A percentile compares a stretch with the other conserved stretches of the same genome.
phyloP scores from a whole-genome alignment of 2,329 filamentous ascomycete genomes.

The Colletotrichum gloeosporioides region DNA sequence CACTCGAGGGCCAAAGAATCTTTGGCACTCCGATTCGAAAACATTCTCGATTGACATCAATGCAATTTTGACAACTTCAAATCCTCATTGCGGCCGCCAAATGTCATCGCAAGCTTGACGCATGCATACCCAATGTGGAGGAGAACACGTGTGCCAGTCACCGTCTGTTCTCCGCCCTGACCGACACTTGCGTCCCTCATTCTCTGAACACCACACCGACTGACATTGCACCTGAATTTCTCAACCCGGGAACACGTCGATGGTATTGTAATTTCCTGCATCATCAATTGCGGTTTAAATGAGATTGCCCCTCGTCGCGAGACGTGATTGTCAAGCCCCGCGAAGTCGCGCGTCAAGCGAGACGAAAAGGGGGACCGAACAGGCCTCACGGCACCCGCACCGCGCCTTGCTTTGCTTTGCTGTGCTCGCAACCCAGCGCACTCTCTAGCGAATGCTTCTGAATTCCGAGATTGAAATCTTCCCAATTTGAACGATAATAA shows the following conservation, averaged over 20 bases:
- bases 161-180: not conserved
- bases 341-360: not conserved
- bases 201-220: not conserved
- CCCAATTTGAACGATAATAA: accelerated
- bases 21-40: not conserved
- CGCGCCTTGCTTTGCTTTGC: not conserved
- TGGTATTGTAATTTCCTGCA: not conserved
- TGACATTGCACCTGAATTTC: not conserved
- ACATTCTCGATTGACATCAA: not conserved
- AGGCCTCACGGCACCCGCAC: not conserved
- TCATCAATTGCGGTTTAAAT: not conserved
- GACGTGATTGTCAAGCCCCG: not conserved
- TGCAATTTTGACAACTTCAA: not conserved
- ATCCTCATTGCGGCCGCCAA: not conserved
- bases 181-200: not conserved
- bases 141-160: slow-evolving; percentile 20
- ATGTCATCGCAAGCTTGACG: not conserved
- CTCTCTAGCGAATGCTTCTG: no score
- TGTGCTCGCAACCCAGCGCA: not conserved
- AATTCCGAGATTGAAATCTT: not conserved
- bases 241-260: not conserved
- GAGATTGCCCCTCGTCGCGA: not conserved
- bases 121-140: slow-evolving; percentile 20
- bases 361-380: not conserved
- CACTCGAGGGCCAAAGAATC: not conserved